Base-by-base conservation (phyloP, 371 early-diverging fungal species). In the Nematocida major region DNA sequence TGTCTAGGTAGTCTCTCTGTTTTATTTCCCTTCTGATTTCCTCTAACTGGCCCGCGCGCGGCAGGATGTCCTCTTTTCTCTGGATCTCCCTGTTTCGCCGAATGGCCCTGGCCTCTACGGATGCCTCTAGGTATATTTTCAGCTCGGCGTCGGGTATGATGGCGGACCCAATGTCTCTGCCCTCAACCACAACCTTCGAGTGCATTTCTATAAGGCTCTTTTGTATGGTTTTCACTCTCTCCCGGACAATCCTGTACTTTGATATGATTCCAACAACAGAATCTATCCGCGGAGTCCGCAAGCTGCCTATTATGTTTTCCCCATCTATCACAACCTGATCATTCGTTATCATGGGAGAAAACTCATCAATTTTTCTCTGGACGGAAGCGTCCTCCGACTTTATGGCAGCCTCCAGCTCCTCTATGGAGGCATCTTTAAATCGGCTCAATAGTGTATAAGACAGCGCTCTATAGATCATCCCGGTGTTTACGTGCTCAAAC, bases 101-200 rank as follows among this genome's bases (percentile, higher is more conserved):
- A 68, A 87, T 84, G 0, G 95, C 95, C 0, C 95, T 85, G 0
- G 89, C 86, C 57, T 85, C 83, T 7, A 88, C 85, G 68, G 88
- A 87, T 0, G 93, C 93, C 2, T 87, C 87, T 26, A 94, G 84
- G 79, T 89, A 94, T 1, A 94, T 85, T 78, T 94, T 94, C 34
- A 94, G 85, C 39, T 92, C 89, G 0, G 95, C 95, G 77, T 90
- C 83, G 0, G 94, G 93, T 40, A 94, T 84, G 2, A 94, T 89
- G 0, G 88, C 88, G 0, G 93, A 90, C 18, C 93, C 93, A 57
- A 93, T 92, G 84, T 94, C 95, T 3, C 95, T 84, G 5, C 95
- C 95, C 82, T 94, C 95, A 89, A 93, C 91, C 5, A 94, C 90
- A 20, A 92, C 82, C 24, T 92, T 91, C 2, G 79, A 76, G 0